Evolutionary conservation across 225 moss, liverwort and hornwort genomes (phyloP).

Genomic region (Straminergon stramineum): DNA sequence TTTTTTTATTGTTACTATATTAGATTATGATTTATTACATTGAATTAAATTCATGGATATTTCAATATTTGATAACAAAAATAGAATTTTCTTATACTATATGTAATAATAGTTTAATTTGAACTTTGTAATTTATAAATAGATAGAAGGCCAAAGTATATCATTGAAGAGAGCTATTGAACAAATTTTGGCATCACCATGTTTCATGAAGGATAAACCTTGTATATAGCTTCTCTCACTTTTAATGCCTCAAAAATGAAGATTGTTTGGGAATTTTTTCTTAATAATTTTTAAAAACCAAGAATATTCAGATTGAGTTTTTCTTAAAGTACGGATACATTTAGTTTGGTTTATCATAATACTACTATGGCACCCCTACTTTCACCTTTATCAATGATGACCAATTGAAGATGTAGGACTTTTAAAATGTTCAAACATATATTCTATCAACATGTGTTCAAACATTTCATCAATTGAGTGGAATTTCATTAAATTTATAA

Average conservation of each 20-base stretch:
- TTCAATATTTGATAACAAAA: not conserved
- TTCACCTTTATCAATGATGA: rapidly evolving
- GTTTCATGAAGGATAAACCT: not conserved
- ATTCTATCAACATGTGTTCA: too few species aligned
- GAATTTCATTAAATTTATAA: not conserved
- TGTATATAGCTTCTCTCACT: not conserved
- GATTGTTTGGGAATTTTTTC: not conserved
- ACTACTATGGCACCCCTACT: rapidly evolving
- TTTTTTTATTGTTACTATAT: not conserved
- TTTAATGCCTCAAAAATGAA: not conserved
- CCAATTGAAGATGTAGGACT: not conserved
- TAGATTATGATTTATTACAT: not conserved
- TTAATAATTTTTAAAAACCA: not conserved
- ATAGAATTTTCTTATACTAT: not conserved
- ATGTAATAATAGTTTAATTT: not conserved
- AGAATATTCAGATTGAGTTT: too few species aligned
- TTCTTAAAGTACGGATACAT: not conserved
- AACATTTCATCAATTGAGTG: not conserved
- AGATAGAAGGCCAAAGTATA: rapidly evolving
- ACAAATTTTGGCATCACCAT: too few species aligned
- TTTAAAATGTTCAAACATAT: not conserved
- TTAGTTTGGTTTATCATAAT: not conserved
- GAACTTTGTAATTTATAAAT: not conserved
- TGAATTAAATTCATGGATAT: rapidly evolving
- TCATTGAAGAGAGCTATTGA: too few species aligned